Evolutionary conservation across 2,329 filamentous ascomycete species (phyloP).

Genomic region (Aspergillus eucalypticola): DNA sequence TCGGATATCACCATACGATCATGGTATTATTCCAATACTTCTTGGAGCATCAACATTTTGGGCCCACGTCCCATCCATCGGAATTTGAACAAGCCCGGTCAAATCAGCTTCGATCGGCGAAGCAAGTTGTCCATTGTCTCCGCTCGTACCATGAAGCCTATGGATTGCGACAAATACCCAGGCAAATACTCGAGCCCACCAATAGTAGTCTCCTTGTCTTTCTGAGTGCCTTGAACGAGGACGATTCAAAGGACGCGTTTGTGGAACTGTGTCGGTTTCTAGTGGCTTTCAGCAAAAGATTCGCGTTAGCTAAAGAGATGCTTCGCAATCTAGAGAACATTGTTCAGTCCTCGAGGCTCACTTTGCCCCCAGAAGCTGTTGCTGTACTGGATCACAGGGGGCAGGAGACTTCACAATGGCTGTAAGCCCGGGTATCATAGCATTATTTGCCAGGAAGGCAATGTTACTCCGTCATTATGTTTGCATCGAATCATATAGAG

Average conservation of each 20-base stretch:
- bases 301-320: constrained; percentile 24
- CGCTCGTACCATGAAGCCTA: constrained; percentile 30
- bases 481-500: neutral
- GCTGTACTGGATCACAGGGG: constrained; percentile 23
- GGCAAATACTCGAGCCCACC: constrained; percentile 29
- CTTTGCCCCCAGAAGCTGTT: constrained; percentile 26
- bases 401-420: constrained; percentile 17
- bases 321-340: constrained; percentile 25
- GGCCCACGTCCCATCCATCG: constrained; percentile 10
- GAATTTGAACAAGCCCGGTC: constrained; percentile 16
- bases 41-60: constrained; percentile 19
- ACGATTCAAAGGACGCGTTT: constrained; percentile 27
- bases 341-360: constrained; percentile 15
- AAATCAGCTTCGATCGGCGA: constrained; percentile 23
- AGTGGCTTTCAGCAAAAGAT: constrained; percentile 26
- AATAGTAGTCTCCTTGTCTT: constrained; percentile 26
- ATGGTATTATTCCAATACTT: constrained; percentile 30
- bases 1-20: constrained; percentile 29
- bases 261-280: constrained; percentile 31
- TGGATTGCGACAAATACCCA: constrained; percentile 31
- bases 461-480: neutral
- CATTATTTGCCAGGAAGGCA: neutral
- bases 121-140: constrained; percentile 30
- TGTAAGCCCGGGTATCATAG: neutral
- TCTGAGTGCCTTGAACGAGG: constrained; percentile 22